Conservation (phyloP, 2,329 filamentous ascomycete genomes). For the Alternaria infectoria region DNA sequence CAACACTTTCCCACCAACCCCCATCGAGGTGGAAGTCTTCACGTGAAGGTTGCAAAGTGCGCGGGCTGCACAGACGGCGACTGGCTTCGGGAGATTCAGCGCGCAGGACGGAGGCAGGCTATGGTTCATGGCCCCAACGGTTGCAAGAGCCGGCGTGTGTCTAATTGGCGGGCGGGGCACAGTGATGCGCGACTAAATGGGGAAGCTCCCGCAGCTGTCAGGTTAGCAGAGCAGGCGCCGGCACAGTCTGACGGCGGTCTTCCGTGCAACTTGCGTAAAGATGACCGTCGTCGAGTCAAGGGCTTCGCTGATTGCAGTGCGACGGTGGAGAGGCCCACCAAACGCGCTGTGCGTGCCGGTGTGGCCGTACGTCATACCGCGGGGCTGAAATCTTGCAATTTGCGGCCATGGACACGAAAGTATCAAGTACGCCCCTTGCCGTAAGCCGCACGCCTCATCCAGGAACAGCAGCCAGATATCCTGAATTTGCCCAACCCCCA, state of each 20-base stretch:
- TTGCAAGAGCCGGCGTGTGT: not conserved
- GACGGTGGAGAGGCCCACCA: constrained; percentile 13
- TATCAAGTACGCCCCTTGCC: constrained; percentile 3
- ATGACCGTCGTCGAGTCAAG: constrained; percentile 9
- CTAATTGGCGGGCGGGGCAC: constrained; percentile 1
- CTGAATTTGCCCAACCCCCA: not conserved
- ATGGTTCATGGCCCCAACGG: not conserved
- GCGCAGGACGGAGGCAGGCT: not conserved
- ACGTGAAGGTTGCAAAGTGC: not conserved
- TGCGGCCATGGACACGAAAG: constrained; percentile 5
- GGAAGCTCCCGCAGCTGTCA: constrained; percentile 4
- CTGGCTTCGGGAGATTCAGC: not conserved
- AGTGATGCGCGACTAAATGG: constrained; percentile 4
- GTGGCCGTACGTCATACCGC: constrained; percentile 19
- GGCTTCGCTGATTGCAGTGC: not conserved
- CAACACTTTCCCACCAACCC: constrained; percentile 2
- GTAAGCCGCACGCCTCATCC: constrained; percentile 6
- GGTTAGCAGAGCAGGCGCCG: not conserved
- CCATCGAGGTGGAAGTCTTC: not conserved
- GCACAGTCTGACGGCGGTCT: not conserved
- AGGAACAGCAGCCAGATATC: constrained; percentile 21
- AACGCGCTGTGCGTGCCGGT: constrained; percentile 4
- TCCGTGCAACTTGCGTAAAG: constrained; percentile 6
- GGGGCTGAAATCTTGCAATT: constrained; percentile 16
- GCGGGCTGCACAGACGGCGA: not conserved